Conservation (phyloP, 495 filamentous ascomycete species). For the Neurospora sublineolata region DNA sequence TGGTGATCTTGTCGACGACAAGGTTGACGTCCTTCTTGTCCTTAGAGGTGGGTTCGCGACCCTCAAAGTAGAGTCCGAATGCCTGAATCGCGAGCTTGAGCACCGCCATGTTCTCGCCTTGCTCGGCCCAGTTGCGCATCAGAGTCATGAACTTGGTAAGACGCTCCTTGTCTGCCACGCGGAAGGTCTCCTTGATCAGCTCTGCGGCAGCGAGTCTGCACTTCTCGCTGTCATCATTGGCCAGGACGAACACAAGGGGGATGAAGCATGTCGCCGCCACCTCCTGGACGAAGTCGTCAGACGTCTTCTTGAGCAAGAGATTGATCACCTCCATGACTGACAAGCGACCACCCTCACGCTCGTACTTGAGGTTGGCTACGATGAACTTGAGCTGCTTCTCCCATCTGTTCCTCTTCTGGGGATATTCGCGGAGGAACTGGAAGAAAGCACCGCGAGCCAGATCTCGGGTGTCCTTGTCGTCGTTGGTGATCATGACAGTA, state of each 20-base stretch:
- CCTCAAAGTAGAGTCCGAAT: constrained; percentile 74
- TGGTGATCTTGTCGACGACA: constrained; percentile 29
- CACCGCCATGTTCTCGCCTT: constrained; percentile 57
- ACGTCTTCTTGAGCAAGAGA: constrained; percentile 68
- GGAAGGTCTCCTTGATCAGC: constrained; percentile 68
- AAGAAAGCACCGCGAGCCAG: constrained; percentile 80
- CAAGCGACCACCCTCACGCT: constrained; percentile 72
- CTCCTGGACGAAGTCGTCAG: constrained; percentile 68
- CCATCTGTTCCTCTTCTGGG: constrained; percentile 77
- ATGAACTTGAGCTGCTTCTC: constrained; percentile 82
- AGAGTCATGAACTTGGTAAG: constrained; percentile 54
- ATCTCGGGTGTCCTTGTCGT: constrained; percentile 74
- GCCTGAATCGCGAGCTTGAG: constrained; percentile 63
- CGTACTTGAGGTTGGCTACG: constrained; percentile 81
- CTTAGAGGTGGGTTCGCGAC: constrained; percentile 38
- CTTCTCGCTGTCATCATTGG: constrained; percentile 76
- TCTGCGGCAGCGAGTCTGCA: constrained; percentile 76
- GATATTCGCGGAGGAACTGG: constrained; percentile 90
- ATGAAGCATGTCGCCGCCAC: constrained; percentile 73
- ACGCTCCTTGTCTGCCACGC: constrained; percentile 63
- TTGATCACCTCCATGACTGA: constrained; percentile 87
- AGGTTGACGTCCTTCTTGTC: constrained; percentile 50
- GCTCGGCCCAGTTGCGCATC: constrained; percentile 64
- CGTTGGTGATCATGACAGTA: constrained; percentile 92
- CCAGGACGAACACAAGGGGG: constrained; percentile 70